phyloP scores from a whole-genome alignment of 768 basidiomycete species.

The Rhizopogon vesiculosus region DNA sequence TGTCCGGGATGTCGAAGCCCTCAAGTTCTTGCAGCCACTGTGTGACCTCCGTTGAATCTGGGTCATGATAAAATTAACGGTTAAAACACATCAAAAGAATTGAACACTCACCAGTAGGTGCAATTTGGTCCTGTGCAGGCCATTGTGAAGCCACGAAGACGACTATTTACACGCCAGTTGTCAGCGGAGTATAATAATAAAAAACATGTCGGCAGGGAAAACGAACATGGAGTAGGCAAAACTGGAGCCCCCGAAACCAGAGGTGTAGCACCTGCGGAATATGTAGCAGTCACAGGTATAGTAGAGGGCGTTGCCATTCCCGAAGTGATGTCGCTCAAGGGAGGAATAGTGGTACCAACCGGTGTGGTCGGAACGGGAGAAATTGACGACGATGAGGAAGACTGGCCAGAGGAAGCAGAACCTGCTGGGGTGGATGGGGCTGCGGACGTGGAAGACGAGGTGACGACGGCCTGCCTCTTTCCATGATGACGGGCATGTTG shows the following conservation, averaged over 20 bases:
- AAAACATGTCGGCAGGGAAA: not conserved
- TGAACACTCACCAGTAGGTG: conserved; percentile 47
- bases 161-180: conserved; percentile 29
- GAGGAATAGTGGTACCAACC: conserved; percentile 46
- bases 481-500: conserved; percentile 33
- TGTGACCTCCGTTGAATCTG: conserved; percentile 58
- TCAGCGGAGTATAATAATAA: not conserved
- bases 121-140: conserved; percentile 59
- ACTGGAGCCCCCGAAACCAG: conserved; percentile 61
- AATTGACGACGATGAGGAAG: conserved; percentile 10
- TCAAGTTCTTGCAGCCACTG: conserved; percentile 76
- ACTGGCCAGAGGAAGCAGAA: not conserved
- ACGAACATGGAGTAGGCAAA: conserved; percentile 59
- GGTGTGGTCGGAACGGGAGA: conserved; percentile 22
- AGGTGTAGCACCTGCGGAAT: conserved; percentile 52
- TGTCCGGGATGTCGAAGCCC: conserved; percentile 61
- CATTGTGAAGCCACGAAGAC: conserved; percentile 44
- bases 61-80: not conserved
- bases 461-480: conserved; percentile 30
- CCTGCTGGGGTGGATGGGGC: not conserved
- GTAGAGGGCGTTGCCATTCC: conserved; percentile 58
- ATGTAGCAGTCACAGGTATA: conserved; percentile 48
- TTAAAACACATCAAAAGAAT: not conserved
- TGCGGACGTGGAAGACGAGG: not conserved
- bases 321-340: conserved; percentile 52